Base-by-base conservation (phyloP, 2,329 filamentous ascomycete genomes). In the Beauveria australis region DNA sequence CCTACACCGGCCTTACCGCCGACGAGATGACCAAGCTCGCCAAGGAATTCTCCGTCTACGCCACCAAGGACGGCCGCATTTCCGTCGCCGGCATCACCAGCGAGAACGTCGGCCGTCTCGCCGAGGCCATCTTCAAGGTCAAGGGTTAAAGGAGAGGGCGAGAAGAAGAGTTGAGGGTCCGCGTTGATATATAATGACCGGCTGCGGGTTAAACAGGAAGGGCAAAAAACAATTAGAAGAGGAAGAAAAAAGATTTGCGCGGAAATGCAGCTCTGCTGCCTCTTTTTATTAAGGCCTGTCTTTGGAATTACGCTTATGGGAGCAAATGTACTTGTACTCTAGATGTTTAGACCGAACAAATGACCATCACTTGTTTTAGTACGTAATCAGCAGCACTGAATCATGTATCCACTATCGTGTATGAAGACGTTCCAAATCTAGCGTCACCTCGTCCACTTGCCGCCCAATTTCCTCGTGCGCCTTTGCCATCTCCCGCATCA, bases 11-110 rank as follows among this genome's bases (percentile, higher is more conserved):
- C 64, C 81, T 99, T 70, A 93, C 82, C 69, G 80, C 92, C 60
- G 88, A 93, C 78, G 89, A 97, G 80, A 97, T 97, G 91, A 89
- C 93, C 60, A 80, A 80, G 70, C 82, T 99, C 64, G 91, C 92
- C 67, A 92, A 95, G 81, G 91, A 97, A 81, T 91, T 94, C 83
- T 96, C 91, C 63, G 93, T 99, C 70, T 99, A 99, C 75, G 93
- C 92, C 66, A 97, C 94, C 77, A 94, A 91, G 81, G 89, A 94
- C 72, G 90, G 90, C 68, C 85, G 90, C 71, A 94, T 94, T 74
- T 92, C 88, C 52, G 89, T 94, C 59, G 90, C 90, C 51, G 90
- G 90, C 68, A 93, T 94, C 75, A 94, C 89, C 56, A 84, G 77
- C 66, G 88, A 81, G 68, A 93, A 93, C 71, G 89, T 93, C 63